Percentiles rank a stretch among this genome's conserved stretches.
Conservation (phyloP, 352 stramenopile genomes). For the Elongisporangium anandrum region DNA sequence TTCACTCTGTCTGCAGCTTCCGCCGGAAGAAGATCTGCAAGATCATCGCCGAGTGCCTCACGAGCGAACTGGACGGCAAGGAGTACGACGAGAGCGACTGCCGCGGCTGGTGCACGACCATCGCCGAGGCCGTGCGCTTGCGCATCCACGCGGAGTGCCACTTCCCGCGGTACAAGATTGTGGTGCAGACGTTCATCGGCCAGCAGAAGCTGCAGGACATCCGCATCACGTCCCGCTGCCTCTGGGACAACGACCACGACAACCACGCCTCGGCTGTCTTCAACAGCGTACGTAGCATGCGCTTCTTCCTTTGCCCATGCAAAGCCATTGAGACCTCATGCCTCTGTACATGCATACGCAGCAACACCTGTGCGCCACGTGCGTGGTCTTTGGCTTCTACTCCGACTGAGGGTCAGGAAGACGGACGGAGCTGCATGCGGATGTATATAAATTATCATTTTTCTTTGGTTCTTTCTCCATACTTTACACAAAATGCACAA, state of each 20-base stretch:
- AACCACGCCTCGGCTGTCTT: conserved; percentile 90
- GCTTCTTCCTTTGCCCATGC: background rate
- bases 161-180: conserved; percentile 91
- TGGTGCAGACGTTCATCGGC: conserved; percentile 93
- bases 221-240: conserved; percentile 89
- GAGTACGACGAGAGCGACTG: conserved; percentile 72
- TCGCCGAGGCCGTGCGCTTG: conserved; percentile 61
- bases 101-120: conserved; percentile 57
- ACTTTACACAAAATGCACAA: conserved; percentile 11
- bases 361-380: conserved; percentile 88
- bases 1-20: conserved; percentile 60
- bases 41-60: conserved; percentile 67
- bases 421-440: too few species aligned
- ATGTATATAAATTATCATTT: conserved; percentile 52
- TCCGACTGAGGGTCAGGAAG: conserved; percentile 58
- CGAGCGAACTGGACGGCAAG: conserved; percentile 65
- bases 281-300: conserved; percentile 63
- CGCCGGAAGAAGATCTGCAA: conserved; percentile 67
- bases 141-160: conserved; percentile 59
- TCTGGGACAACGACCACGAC: conserved; percentile 93
- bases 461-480: background rate
- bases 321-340: too few species aligned
- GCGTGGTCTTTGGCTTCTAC: conserved; percentile 90
- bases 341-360: conserved; percentile 8
- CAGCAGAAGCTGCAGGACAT: conserved; percentile 93